A percentile compares a stretch with the other conserved stretches of the same genome.
Evolutionary conservation across 331 rosid genomes (phyloP).

Genomic region (Rosa hybrid): DNA sequence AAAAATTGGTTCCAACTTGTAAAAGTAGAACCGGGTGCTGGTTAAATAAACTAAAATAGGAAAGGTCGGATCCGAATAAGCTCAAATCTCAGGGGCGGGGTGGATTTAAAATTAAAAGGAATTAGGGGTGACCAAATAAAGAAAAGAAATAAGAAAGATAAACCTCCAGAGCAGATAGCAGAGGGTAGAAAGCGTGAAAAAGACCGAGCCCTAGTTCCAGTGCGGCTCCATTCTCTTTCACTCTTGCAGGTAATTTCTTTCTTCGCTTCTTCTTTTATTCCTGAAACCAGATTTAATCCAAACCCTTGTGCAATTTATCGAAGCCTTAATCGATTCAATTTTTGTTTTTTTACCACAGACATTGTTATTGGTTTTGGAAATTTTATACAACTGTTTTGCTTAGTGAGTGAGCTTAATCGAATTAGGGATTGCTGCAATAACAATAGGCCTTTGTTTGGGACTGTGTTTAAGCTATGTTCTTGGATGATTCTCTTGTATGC

Average conservation of each 20-base stretch:
- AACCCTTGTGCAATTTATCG: not conserved
- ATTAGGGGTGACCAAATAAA: not conserved
- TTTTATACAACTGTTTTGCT: not conserved
- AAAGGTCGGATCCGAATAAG: not conserved
- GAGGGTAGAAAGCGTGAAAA: not conserved
- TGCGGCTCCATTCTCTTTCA: not conserved
- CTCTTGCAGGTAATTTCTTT: slow-evolving; percentile 19
- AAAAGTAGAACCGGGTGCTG: not conserved
- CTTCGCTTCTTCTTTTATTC: not conserved
- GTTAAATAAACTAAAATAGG: not conserved
- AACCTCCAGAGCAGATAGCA: not conserved
- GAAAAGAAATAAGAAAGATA: not conserved
- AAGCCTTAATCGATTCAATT: not conserved
- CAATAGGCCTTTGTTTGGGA: not conserved
- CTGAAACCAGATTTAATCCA: not conserved
- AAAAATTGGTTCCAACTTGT: too few species aligned
- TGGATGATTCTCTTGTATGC: not conserved
- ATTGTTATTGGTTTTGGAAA: not conserved
- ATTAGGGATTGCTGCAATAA: not conserved
- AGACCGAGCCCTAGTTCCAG: not conserved
- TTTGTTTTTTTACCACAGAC: not conserved
- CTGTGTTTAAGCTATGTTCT: not conserved
- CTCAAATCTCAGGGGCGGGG: not conserved
- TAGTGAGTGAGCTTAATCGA: not conserved
- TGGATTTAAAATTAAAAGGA: not conserved